Evolutionary conservation across 371 early-diverging fungal species (phyloP).

Genomic region (Batrachochytrium dendrobatidis): DNA sequence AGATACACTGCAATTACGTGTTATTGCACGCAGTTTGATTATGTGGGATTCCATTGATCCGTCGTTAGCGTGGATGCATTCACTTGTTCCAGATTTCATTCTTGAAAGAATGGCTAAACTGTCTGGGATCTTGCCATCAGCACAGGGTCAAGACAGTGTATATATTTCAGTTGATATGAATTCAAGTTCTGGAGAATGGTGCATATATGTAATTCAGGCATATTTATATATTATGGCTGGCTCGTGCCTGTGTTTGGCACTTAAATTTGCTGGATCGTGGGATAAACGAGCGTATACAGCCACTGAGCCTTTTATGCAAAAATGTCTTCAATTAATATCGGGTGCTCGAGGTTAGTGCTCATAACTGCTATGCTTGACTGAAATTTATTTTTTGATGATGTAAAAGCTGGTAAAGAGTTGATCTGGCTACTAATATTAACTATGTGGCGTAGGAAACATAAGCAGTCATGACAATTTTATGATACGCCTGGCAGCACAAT

Average conservation of each 20-base stretch:
- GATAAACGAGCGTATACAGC: conserved; percentile 45
- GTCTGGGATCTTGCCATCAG: too few species aligned
- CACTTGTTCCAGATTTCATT: conserved; percentile 59
- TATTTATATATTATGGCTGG: conserved; percentile 65
- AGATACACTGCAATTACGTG: conserved; percentile 60
- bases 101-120: too few species aligned
- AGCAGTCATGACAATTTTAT: neutral
- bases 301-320: conserved; percentile 44
- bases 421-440: too few species aligned
- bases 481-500: conserved; percentile 19
- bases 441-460: neutral
- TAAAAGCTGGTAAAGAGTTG: too few species aligned
- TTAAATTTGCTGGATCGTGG: conserved; percentile 73
- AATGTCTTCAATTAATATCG: neutral
- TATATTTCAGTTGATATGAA: too few species aligned
- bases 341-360: too few species aligned
- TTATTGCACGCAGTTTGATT: conserved; percentile 59
- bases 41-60: conserved; percentile 63
- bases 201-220: conserved; percentile 41
- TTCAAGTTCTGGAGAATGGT: neutral
- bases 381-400: too few species aligned
- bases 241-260: conserved; percentile 65
- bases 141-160: too few species aligned
- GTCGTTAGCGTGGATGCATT: conserved; percentile 56
- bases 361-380: too few species aligned